Conservation (phyloP, 257 asterid species). For the Primulina huaijiensis region DNA sequence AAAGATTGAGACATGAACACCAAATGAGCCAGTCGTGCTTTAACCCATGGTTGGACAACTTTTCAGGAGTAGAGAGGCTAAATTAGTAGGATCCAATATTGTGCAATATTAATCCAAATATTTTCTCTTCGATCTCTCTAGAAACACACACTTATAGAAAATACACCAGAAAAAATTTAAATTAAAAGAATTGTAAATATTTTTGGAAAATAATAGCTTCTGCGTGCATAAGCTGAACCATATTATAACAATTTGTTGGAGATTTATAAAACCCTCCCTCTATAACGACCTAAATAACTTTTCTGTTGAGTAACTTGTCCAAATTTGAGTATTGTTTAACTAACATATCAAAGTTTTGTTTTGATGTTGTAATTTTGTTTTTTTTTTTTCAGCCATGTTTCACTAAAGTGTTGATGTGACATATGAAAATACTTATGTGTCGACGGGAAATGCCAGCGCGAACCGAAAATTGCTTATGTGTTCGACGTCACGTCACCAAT, state of each 20-base stretch:
- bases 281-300: background rate
- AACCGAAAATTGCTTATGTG: too few relatives aligned
- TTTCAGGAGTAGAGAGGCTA: background rate
- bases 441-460: too few relatives aligned
- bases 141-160: background rate
- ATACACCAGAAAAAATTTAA: background rate
- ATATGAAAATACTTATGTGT: too few relatives aligned
- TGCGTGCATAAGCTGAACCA: too few relatives aligned
- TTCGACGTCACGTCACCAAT: background rate
- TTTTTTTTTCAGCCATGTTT: too few relatives aligned
- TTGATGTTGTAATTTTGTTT: too few relatives aligned
- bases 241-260: too few relatives aligned
- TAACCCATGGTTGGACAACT: background rate
- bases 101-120: background rate
- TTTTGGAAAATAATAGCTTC: too few relatives aligned
- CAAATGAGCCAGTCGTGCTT: background rate
- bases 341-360: too few relatives aligned
- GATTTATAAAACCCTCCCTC: background rate
- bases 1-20: background rate
- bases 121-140: background rate
- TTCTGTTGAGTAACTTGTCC: too few relatives aligned
- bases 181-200: too few relatives aligned
- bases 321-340: too few relatives aligned
- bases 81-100: background rate
- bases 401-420: background rate